These are phyloP conservation scores for Sodiomyces alkalinus DNA, from an alignment of 2,329 filamentous ascomycete genomes.

Conservation along the genomic window DNA sequence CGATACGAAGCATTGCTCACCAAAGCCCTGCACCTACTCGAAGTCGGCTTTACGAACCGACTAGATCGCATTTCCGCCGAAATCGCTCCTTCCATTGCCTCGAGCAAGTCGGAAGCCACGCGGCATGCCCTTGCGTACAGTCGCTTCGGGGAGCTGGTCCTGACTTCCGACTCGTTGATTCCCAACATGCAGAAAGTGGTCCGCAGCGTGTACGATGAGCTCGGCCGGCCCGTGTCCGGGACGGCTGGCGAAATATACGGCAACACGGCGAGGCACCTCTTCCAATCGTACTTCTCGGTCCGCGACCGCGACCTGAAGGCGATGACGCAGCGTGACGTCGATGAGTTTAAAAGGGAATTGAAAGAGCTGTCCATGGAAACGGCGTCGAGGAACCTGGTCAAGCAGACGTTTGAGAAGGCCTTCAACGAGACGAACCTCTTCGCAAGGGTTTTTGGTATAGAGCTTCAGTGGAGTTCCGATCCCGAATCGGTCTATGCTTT, in stretches of 20 bases:
- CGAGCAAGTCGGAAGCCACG: constrained; percentile 42
- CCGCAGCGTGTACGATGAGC: constrained; percentile 33
- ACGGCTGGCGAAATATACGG: constrained; percentile 36
- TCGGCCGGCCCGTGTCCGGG: constrained; percentile 27
- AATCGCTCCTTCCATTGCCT: constrained; percentile 36
- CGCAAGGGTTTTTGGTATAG: constrained; percentile 37
- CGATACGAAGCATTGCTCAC: constrained; percentile 71
- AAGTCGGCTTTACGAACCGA: constrained; percentile 37
- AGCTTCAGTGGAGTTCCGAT: constrained; percentile 35
- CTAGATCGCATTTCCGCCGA: constrained; percentile 38
- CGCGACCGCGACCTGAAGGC: constrained; percentile 37
- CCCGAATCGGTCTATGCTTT: constrained; percentile 33
- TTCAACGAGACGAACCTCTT: constrained; percentile 40
- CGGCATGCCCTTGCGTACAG: constrained; percentile 44
- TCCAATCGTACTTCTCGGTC: constrained; percentile 35
- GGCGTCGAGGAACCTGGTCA: constrained; percentile 40
- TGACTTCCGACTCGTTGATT: constrained; percentile 39
- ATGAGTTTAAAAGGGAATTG: constrained; percentile 35
- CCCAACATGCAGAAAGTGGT: constrained; percentile 39
- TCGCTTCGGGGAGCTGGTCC: constrained; percentile 41
- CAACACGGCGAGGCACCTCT: constrained; percentile 37
- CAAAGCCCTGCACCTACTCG: constrained; percentile 46
- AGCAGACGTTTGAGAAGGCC: constrained; percentile 43
- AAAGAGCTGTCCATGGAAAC: constrained; percentile 36
- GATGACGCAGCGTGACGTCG: constrained; percentile 37